Percentiles rank a stretch among this genome's conserved stretches.
These are phyloP conservation scores for Podospora sp. DNA, from an alignment of 495 filamentous ascomycete species.

Conservation along the genomic window DNA sequence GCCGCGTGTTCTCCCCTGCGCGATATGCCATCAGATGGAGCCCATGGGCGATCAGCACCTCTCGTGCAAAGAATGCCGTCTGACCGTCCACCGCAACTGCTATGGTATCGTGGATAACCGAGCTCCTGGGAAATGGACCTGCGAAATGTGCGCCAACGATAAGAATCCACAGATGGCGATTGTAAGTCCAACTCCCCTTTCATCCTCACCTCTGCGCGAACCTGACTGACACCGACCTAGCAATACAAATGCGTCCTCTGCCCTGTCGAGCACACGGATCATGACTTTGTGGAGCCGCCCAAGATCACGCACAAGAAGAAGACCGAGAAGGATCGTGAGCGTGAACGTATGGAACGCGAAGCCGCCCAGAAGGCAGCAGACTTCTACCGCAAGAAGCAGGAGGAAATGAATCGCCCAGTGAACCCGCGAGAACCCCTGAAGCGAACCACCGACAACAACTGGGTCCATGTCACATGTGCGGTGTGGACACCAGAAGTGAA, in stretches of 20 bases:
- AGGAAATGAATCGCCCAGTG: constrained; percentile 75
- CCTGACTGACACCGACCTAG: constrained; percentile 46
- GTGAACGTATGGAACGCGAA: constrained; percentile 82
- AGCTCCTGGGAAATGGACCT: constrained; percentile 82
- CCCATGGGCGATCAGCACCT: constrained; percentile 71
- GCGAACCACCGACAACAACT: constrained; percentile 90
- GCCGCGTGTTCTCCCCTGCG: constrained; percentile 77
- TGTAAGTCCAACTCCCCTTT: constrained; percentile 50
- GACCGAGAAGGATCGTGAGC: constrained; percentile 86
- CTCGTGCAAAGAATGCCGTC: constrained; percentile 78
- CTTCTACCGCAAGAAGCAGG: constrained; percentile 79
- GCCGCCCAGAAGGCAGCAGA: constrained; percentile 71
- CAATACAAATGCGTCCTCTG: constrained; percentile 92
- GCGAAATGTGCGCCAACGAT: constrained; percentile 95
- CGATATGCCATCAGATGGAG: constrained; percentile 77
- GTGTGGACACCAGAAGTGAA: constrained; percentile 90
- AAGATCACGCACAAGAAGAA: constrained; percentile 84
- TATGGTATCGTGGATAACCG: constrained; percentile 78
- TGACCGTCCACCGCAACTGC: constrained; percentile 92
- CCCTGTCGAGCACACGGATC: constrained; percentile 72
- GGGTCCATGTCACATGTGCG: constrained; percentile 95
- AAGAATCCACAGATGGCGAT: constrained; percentile 83
- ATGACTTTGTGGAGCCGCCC: constrained; percentile 81
- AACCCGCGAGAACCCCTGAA: constrained; percentile 91
- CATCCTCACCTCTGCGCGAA: background rate